Evolutionary conservation across 2,329 filamentous ascomycete species (phyloP).

Genomic region (Ophiostoma tasmaniense): DNA sequence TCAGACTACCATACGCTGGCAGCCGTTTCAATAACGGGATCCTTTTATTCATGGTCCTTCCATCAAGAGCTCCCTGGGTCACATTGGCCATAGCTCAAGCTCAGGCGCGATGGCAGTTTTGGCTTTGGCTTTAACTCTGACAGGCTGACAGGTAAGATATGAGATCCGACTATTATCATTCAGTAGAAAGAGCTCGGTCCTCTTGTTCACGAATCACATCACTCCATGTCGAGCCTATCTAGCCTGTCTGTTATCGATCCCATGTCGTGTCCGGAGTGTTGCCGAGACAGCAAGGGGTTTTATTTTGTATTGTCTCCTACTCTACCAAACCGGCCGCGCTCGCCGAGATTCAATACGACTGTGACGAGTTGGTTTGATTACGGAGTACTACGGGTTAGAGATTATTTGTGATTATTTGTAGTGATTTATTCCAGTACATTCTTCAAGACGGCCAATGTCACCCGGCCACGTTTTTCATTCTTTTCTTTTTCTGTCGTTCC

Average conservation of each 20-base stretch:
- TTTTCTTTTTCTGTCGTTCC: neutral
- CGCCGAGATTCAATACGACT: constrained; percentile 2
- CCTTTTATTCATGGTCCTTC: neutral
- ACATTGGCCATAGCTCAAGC: constrained; percentile 2
- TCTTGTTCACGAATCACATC: neutral
- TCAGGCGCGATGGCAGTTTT: neutral
- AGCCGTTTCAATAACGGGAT: neutral
- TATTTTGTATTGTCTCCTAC: neutral
- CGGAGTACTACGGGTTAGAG: neutral
- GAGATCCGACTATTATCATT: too few relatives aligned
- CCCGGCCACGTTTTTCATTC: neutral
- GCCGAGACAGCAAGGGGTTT: neutral
- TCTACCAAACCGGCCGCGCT: neutral
- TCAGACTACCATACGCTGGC: neutral
- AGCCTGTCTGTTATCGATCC: neutral
- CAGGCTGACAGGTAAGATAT: neutral
- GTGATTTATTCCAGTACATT: neutral
- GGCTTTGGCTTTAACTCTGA: neutral
- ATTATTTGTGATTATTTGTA: neutral
- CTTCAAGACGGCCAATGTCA: neutral
- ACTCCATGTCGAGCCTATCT: neutral
- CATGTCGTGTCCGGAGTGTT: constrained; percentile 2
- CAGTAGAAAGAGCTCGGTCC: neutral
- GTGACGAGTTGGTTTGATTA: neutral
- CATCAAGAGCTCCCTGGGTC: neutral